phyloP scores from a whole-genome alignment of 2,329 filamentous ascomycete genomes.

The Aspergillus alliaceus region DNA sequence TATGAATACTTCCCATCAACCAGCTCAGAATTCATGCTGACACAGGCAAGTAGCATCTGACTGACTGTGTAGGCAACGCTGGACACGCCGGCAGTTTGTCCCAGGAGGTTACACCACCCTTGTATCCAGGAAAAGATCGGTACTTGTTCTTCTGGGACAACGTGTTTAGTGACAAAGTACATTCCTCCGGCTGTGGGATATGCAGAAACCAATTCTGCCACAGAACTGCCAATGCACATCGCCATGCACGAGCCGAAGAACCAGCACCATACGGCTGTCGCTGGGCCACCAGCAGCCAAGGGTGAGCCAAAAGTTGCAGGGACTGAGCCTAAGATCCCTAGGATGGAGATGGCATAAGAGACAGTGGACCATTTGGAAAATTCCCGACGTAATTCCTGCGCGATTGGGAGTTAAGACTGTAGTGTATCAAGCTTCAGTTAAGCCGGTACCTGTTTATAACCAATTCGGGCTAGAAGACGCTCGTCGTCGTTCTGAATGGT shows the following conservation, averaged over 20 bases:
- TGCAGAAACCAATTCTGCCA: conserved; percentile 65
- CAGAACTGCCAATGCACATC: conserved; percentile 63
- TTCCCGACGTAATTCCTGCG: conserved; percentile 60
- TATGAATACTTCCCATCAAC: conserved; percentile 54
- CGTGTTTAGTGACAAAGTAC: conserved; percentile 68
- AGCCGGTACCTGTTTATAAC: conserved; percentile 59
- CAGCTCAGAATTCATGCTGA: conserved; percentile 60
- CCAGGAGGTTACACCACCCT: conserved; percentile 67
- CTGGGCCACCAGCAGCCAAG: conserved; percentile 59
- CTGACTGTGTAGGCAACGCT: conserved; percentile 63
- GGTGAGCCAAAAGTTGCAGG: conserved; percentile 63
- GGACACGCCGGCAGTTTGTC: conserved; percentile 63
- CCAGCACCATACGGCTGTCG: conserved; percentile 67
- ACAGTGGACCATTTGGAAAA: conserved; percentile 68
- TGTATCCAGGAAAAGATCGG: conserved; percentile 66
- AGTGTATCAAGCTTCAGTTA: not conserved
- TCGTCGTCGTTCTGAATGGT: conserved; percentile 59
- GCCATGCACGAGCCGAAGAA: conserved; percentile 64
- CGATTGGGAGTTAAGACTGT: not conserved
- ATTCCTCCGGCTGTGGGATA: conserved; percentile 68
- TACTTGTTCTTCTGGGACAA: conserved; percentile 61
- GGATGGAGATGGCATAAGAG: conserved; percentile 65
- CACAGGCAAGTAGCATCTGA: conserved; percentile 63
- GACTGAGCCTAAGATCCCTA: conserved; percentile 65
- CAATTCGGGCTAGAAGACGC: conserved; percentile 59